Evolutionary conservation across 1,139 yeast species (phyloP), one percentile per base, ranked within the genome.

Genomic region (Scheffersomyces illinoinensis): DNA sequence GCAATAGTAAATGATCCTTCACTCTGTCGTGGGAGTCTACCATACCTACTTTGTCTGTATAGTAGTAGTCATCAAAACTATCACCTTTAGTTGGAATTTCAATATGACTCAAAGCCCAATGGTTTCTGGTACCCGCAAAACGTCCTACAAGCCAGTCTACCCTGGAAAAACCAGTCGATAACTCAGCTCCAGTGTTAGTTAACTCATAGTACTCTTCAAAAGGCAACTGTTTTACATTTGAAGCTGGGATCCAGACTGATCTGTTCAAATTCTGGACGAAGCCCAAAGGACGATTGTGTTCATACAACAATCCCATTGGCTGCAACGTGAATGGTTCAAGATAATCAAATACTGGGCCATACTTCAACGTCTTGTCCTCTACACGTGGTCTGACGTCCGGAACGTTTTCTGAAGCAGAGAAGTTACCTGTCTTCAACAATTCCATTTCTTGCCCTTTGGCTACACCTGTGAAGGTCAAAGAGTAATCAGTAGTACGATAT

Each of bases 21-120:
- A 82, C 68, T 51, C 83, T 76, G 62, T 81, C 80, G 59, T 91
- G 90, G 5, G 98, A 91, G 8, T 97, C 88, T n/a, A 95, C 97
- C 76, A 91, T 91, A 26, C 99, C 99, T 39, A 95, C 97, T 66
- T 90, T 84, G 73, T 95, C 99, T 23, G 92, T 88, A 71, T 80
- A 91, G 77, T 91, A 95, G 64, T 82, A 77, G 56, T 88, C 87
- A 58, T 88, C 90, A 7, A 85, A 76, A 57, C 78, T 79, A 18
- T 66, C 64, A 23, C 74, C 73, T 21, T 83, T 83, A 48, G 85
- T 66, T 6, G 83, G 82, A 62, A 91, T 78, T 62, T 86, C 88
- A 62, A 92, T 70, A 49, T 84, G 85, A 23, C 88, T 76, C 55
- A 84, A 74, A 1, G 83, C 83, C 70, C 82, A 81, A 69, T 78